Percentiles rank a stretch among this genome's conserved stretches.
Evolutionary conservation across 768 basidiomycete genomes (phyloP).

Genomic region (Mrakia blollopis): DNA sequence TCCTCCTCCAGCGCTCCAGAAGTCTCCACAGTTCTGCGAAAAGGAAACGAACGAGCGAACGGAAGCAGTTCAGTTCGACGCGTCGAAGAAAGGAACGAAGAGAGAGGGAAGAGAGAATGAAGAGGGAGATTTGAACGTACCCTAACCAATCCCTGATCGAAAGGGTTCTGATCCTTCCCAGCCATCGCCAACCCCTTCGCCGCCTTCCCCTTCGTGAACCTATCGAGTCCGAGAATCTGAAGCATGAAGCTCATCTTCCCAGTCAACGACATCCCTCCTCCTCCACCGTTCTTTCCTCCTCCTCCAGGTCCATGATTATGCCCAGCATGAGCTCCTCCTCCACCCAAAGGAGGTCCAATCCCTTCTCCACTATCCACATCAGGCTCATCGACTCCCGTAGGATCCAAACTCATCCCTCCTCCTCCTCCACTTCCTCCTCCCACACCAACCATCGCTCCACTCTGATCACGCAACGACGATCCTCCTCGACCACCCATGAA

Average conservation of each 20-base stretch:
- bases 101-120: neutral
- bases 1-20: conserved; percentile 82
- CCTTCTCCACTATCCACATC: conserved; percentile 40
- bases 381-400: conserved; percentile 22
- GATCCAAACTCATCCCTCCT: conserved; percentile 15
- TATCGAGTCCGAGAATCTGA: conserved; percentile 85
- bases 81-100: neutral
- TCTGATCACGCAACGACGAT: conserved; percentile 41
- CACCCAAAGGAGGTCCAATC: conserved; percentile 6
- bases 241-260: conserved; percentile 54
- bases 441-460: conserved; percentile 41
- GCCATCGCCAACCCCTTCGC: conserved; percentile 77
- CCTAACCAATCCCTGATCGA: conserved; percentile 65
- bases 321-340: conserved; percentile 27
- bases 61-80: neutral
- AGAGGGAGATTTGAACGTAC: conserved; percentile 34
- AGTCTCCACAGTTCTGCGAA: conserved; percentile 59
- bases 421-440: conserved; percentile 15
- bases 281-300: conserved; percentile 15
- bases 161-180: conserved; percentile 77
- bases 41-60: neutral
- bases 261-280: conserved; percentile 23
- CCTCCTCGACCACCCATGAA: conserved; percentile 85
- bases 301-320: conserved; percentile 36
- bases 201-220: conserved; percentile 86